Evolutionary conservation across 208 protist species (phyloP).

Genomic region (Crithidia sp.): DNA sequence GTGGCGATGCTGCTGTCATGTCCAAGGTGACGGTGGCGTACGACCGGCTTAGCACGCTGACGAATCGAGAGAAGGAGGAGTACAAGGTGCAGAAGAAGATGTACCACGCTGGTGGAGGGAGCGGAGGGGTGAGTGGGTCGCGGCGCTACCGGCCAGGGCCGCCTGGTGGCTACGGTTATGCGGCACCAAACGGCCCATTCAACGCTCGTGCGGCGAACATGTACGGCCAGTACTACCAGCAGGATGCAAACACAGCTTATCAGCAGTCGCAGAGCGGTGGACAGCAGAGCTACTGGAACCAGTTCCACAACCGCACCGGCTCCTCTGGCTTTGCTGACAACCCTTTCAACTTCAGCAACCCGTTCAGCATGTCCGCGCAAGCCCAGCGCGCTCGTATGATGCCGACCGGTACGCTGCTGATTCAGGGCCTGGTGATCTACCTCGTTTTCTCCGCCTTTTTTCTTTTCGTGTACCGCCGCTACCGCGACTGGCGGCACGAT

Average conservation of each 20-base stretch:
- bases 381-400: conserved; percentile 54
- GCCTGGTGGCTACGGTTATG: conserved; percentile 24
- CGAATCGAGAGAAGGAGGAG: conserved; percentile 64
- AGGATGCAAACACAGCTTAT: conserved; percentile 45
- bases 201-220: conserved; percentile 16
- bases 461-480: conserved; percentile 62
- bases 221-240: conserved; percentile 44
- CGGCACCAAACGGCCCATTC: conserved; percentile 26
- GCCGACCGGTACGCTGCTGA: conserved; percentile 47
- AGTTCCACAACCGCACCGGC: conserved; percentile 31
- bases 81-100: conserved; percentile 50
- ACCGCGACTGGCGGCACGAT: conserved; percentile 75
- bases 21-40: conserved; percentile 82
- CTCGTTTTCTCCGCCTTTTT: conserved; percentile 62
- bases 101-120: conserved; percentile 24
- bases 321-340: conserved; percentile 48
- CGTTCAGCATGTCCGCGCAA: conserved; percentile 59
- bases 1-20: conserved; percentile 75
- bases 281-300: conserved; percentile 56
- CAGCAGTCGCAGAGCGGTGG: conserved; percentile 32
- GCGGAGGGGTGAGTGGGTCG: conserved; percentile 12
- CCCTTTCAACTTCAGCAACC: conserved; percentile 57
- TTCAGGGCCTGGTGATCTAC: conserved; percentile 72
- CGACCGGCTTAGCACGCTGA: conserved; percentile 57
- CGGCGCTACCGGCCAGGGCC: conserved; percentile 26